Evolutionary conservation across 2,329 filamentous ascomycete genomes (phyloP), one percentile per base, ranked within the genome.

Genomic region (Neocucurbitaria cava): DNA sequence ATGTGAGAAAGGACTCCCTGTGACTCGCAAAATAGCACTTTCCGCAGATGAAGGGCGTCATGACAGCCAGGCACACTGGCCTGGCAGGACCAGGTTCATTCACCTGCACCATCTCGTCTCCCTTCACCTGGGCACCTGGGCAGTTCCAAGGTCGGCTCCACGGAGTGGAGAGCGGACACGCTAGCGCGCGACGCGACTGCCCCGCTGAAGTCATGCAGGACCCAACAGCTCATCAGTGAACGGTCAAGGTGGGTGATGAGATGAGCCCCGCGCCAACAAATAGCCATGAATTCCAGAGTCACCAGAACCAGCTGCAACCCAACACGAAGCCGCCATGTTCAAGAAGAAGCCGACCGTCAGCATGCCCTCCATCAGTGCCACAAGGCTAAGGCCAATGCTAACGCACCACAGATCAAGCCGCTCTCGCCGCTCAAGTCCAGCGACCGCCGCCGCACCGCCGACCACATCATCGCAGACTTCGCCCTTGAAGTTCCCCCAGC

Each of bases 391-490:
- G 13, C 13, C 3, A 31, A 13, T 7, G 24, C 49, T 63, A 23
- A 69, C 42, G n/a, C n/a, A 5, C 17, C n/a, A 44, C 46, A 87
- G 81, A 84, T 90, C 78, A 90, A 89, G 77, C 85, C 87, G 17
- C 78, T 88, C 11, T 81, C 87, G 3, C 86, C 87, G 36, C 76
- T 90, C 47, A 83, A 87, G 49, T 89, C 87, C 5, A 89, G 87
- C 2, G 87, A 89, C 65, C 82, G 87, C 54, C 81, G 87, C 54
- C 87, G 85, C 64, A 84, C 87, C 31, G 87, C 87, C 45, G 86
- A 89, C 65, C 82, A 87, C 61, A 88, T 90, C 64, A 89, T 89
- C 66, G 73, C 80, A 58, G 83, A 87, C 63, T 88, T 87, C 66
- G 75, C 79, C 31, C 79, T 88, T 55, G 68, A 79, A 35, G 66